Base-by-base conservation (phyloP, 768 basidiomycete species). In the Gelatoporia subvermispora region DNA sequence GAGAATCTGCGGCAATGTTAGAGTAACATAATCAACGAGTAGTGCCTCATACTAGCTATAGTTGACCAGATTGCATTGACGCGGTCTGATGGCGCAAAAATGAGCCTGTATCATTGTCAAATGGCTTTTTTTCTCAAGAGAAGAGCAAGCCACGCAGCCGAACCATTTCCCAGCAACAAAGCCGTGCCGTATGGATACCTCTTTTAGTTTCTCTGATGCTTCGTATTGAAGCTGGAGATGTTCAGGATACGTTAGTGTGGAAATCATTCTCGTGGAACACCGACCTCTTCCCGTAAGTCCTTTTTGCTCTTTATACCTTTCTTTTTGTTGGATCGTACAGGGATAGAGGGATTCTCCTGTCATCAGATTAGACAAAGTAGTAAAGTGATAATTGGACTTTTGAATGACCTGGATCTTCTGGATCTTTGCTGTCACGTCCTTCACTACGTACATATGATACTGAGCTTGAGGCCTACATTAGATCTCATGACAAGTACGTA, bases 221-320 rank as follows among this genome's bases (percentile, higher is more conserved):
- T 82, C 76, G 2, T 69, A 65, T 68, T 88, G 86, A 4, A 69
- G 71, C 86, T 87, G 36, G 21, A 35, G 9, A 8, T 17, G 21
- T n/a, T 18, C 31, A 15, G 17, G 35, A 11, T 18, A 15, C 13
- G 21, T 21, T 18, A 41, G 13, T 8, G 18, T 17, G 16, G 35
- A 35, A 28, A 25, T 42, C n/a, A 8, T 24, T 31, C 28, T 31
- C 13, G n/a, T 31, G 13, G 13, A 31, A 7, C 5, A 45, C 65
- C 17, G 60, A 85, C 86, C 67, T 81, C 68, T 62, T 88, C 86
- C 36, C 84, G 76, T 7, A 84, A 63, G 63, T 88, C 84, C 61
- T 86, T 88, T 64, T 88, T 89, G 56, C 84, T 84, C 65, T 76
- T 82, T 0, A 72, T 71, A 5, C 85, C 85, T 18, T 81, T 79